These are phyloP conservation scores for Solanum pimpinellifolium DNA, from an alignment of 257 asterid species.

Conservation along the genomic window DNA sequence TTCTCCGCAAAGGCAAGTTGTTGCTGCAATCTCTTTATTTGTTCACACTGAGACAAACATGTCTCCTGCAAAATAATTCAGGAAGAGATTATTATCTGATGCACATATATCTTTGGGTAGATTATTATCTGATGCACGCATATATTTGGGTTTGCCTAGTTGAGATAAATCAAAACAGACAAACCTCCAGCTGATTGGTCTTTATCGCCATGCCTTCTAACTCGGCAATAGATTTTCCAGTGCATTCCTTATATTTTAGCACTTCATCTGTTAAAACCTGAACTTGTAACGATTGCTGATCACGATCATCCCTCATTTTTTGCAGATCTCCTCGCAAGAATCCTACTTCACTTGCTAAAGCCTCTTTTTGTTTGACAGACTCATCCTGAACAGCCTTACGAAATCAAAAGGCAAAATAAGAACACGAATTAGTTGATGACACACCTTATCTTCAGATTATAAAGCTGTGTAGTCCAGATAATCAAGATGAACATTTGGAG, in stretches of 20 bases:
- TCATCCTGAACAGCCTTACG: conserved; percentile 62
- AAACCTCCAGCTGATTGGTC: conserved; percentile 62
- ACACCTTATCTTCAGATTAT: neutral
- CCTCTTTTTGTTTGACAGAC: conserved; percentile 57
- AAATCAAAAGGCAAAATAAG: neutral
- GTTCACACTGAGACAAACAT: conserved; percentile 56
- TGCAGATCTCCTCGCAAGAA: conserved; percentile 63
- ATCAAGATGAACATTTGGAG: neutral
- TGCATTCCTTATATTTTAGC: conserved; percentile 42
- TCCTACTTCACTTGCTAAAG: conserved; percentile 50
- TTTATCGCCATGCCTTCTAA: conserved; percentile 38
- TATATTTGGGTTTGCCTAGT: neutral
- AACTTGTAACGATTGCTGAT: conserved; percentile 42
- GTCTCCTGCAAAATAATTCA: conserved; percentile 36
- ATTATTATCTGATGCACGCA: neutral
- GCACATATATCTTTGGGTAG: neutral
- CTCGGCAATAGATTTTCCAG: conserved; percentile 43
- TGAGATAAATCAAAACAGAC: neutral
- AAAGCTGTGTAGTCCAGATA: neutral
- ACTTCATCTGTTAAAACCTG: conserved; percentile 47
- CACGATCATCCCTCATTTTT: conserved; percentile 79
- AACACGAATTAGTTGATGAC: neutral
- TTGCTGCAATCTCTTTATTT: conserved; percentile 55
- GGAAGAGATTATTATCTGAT: neutral
- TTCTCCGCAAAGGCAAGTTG: conserved; percentile 54